Evolutionary conservation across 257 asterid species (phyloP).

Genomic region (Ilex asprella): DNA sequence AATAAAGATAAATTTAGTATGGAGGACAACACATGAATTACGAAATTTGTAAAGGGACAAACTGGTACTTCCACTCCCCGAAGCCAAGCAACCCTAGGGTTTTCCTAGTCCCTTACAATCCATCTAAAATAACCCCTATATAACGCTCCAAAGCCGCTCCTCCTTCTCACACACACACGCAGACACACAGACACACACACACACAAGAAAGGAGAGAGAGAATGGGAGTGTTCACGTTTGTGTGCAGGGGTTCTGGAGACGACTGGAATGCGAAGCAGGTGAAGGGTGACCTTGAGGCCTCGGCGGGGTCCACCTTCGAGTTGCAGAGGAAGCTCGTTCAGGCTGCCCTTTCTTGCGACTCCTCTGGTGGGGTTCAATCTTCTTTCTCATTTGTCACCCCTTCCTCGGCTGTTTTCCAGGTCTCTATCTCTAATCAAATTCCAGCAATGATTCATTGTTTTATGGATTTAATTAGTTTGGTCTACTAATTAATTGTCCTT

Average conservation of each 20-base stretch:
- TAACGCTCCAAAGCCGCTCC: not conserved
- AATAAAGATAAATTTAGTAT: too few species aligned
- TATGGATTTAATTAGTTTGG: not conserved
- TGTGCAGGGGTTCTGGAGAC: constrained; percentile 33
- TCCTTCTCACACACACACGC: not conserved
- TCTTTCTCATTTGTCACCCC: constrained; percentile 68
- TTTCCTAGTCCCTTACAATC: too few species aligned
- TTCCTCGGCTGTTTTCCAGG: constrained; percentile 85
- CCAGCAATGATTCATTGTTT: not conserved
- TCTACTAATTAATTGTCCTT: not conserved
- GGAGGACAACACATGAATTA: too few species aligned
- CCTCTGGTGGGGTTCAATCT: constrained; percentile 72
- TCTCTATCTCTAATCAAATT: not conserved
- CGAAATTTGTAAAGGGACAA: too few species aligned
- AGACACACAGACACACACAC: too few species aligned
- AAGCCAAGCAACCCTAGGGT: too few species aligned
- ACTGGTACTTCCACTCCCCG: too few species aligned
- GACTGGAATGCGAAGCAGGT: constrained; percentile 59
- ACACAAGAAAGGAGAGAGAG: not conserved
- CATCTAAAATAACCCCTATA: too few species aligned
- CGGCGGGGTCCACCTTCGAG: constrained; percentile 37
- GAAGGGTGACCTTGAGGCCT: constrained; percentile 51
- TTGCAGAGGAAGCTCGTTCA: constrained; percentile 86
- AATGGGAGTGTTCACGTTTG: constrained; percentile 71
- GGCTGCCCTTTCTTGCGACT: constrained; percentile 53